phyloP scores from a whole-genome alignment of 1,284 basidiomycete genomes.

The Neotropicomus parvogracilis region DNA sequence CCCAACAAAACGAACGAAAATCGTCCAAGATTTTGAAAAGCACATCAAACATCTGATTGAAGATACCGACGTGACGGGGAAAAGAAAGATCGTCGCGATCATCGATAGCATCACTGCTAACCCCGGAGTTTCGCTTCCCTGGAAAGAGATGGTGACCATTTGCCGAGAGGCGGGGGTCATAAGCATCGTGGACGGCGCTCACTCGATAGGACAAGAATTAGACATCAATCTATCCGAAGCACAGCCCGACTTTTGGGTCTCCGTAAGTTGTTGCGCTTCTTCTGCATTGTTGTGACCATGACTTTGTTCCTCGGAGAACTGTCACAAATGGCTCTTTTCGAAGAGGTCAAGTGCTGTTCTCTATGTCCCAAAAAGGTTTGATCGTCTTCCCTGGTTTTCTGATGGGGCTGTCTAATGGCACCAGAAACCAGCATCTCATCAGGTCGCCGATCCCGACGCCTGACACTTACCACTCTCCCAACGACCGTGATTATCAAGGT shows the following conservation, averaged over 20 bases:
- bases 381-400: not conserved
- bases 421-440: slow-evolving; percentile 70
- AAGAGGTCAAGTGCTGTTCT: slow-evolving; percentile 72
- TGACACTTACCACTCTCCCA: slow-evolving; percentile 48
- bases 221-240: slow-evolving; percentile 57
- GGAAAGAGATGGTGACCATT: slow-evolving; percentile 73
- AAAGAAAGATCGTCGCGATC: slow-evolving; percentile 60
- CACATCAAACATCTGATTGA: slow-evolving; percentile 33
- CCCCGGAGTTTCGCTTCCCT: slow-evolving; percentile 75
- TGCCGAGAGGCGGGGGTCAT: slow-evolving; percentile 66
- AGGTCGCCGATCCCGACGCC: slow-evolving; percentile 75
- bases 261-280: slow-evolving; percentile 42
- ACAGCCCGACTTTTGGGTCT: slow-evolving; percentile 78
- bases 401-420: not conserved
- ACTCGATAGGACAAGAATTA: slow-evolving; percentile 70
- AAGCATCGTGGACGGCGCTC: slow-evolving; percentile 80
- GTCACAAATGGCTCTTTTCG: slow-evolving; percentile 81
- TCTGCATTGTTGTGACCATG: not conserved
- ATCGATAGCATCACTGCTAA: slow-evolving; percentile 72
- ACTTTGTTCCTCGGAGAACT: slow-evolving; percentile 47
- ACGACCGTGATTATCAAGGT: slow-evolving; percentile 30
- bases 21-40: slow-evolving; percentile 53
- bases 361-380: slow-evolving; percentile 74
- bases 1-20: slow-evolving; percentile 60
- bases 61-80: slow-evolving; percentile 24